Conservation (phyloP, 345 rosid genomes). For the Salix dunnii region DNA sequence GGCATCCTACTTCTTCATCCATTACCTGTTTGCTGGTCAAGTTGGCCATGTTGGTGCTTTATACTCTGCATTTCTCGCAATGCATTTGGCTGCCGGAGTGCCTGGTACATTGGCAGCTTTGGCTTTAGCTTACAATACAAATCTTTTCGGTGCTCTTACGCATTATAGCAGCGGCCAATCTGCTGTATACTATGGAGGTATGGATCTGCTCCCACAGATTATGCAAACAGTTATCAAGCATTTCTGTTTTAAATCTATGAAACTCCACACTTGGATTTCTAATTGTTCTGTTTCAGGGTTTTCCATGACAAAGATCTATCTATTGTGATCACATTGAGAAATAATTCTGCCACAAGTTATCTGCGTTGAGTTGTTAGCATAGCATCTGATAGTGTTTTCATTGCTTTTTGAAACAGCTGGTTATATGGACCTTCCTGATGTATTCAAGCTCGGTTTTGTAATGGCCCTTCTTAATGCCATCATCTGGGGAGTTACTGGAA, state of each 20-base stretch:
- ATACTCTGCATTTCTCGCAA: slow-evolving; percentile 95
- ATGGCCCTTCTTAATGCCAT: slow-evolving; percentile 70
- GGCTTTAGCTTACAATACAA: slow-evolving; percentile 86
- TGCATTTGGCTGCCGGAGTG: slow-evolving; percentile 90
- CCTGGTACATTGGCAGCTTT: slow-evolving; percentile 74
- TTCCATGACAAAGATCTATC: background rate
- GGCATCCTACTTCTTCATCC: slow-evolving; percentile 89
- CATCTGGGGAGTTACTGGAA: slow-evolving; percentile 82
- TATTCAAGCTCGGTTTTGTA: slow-evolving; percentile 77
- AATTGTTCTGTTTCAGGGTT: background rate
- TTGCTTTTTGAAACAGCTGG: slow-evolving; percentile 55
- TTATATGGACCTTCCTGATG: slow-evolving; percentile 76
- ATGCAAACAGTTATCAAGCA: background rate
- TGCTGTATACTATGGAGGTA: slow-evolving; percentile 96
- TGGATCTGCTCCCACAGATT: background rate
- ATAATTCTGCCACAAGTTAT: background rate
- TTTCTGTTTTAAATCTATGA: background rate
- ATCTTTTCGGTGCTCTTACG: slow-evolving; percentile 90
- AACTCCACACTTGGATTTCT: background rate
- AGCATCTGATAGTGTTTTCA: slow-evolving; percentile 12
- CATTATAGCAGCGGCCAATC: slow-evolving; percentile 99
- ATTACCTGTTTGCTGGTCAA: slow-evolving; percentile 96
- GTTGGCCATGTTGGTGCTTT: slow-evolving; percentile 94
- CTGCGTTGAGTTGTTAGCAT: background rate
- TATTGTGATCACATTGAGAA: background rate